Percentiles rank a stretch among this genome's conserved stretches.
Conservation (phyloP, 2,329 filamentous ascomycete genomes). For the Cytospora chrysosperma region DNA sequence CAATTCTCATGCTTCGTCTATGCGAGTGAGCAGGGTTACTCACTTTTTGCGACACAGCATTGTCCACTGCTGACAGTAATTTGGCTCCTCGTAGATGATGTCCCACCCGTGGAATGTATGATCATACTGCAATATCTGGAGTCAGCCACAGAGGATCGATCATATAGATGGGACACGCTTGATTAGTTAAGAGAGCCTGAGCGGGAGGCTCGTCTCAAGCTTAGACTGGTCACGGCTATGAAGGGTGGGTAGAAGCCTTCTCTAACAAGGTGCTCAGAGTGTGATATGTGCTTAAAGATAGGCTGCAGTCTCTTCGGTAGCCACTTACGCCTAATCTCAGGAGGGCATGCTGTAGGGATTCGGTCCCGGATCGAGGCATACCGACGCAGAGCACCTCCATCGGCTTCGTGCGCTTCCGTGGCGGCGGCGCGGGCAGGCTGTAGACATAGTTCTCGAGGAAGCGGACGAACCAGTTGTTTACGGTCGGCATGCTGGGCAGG, state of each 20-base stretch:
- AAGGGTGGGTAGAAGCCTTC: not conserved
- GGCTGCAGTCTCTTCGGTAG: not conserved
- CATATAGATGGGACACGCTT: not conserved
- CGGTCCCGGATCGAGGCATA: slow-evolving; percentile 35
- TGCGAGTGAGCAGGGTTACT: not conserved
- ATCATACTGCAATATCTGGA: slow-evolving; percentile 28
- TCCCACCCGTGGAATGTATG: slow-evolving; percentile 38
- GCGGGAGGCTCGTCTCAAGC: not conserved
- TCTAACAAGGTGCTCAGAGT: not conserved
- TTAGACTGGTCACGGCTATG: not conserved
- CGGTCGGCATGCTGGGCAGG: slow-evolving; percentile 7
- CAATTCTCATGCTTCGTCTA: too few species aligned
- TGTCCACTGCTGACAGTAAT: slow-evolving; percentile 29
- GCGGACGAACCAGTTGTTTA: slow-evolving; percentile 23
- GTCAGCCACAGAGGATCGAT: not conserved
- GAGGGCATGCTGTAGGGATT: slow-evolving; percentile 36
- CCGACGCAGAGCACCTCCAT: slow-evolving; percentile 38
- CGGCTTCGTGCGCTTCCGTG: slow-evolving; percentile 33
- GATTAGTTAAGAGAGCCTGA: not conserved
- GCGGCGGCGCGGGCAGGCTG: slow-evolving; percentile 25
- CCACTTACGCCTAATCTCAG: slow-evolving; percentile 27
- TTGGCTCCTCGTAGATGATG: slow-evolving; percentile 32
- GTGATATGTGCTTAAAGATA: not conserved
- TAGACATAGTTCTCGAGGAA: slow-evolving; percentile 28
- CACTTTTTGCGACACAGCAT: slow-evolving; percentile 30